These are phyloP conservation scores for Biscogniauxia sp. DNA, from an alignment of 2,329 filamentous ascomycete species.

Conservation along the genomic window DNA sequence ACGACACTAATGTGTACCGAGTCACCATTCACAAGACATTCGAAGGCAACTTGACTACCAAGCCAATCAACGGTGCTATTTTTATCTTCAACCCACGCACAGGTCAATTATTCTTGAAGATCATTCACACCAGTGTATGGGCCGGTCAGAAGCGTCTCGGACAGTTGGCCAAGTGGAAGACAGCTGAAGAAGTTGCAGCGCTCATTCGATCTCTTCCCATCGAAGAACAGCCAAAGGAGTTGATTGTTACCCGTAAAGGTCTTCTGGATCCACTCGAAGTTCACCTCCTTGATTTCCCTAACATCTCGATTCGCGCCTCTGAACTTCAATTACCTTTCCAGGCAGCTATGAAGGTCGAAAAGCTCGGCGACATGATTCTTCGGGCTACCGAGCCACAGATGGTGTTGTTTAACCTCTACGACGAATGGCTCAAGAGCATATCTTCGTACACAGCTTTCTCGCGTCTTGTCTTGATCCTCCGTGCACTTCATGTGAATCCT, in stretches of 20 bases:
- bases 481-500: constrained; percentile 93
- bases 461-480: constrained; percentile 85
- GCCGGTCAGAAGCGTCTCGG: constrained; percentile 98
- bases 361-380: constrained; percentile 97
- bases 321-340: constrained; percentile 98
- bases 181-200: constrained; percentile 97
- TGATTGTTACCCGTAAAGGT: constrained; percentile 97
- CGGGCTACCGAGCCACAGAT: constrained; percentile 98
- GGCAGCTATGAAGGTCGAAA: constrained; percentile 99
- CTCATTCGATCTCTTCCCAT: constrained; percentile 93
- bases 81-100: constrained; percentile 99
- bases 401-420: constrained; percentile 98
- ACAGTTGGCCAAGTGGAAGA: constrained; percentile 99
- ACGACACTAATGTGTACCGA: constrained; percentile 98
- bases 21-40: constrained; percentile 99
- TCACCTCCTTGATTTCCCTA: constrained; percentile 95
- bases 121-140: constrained; percentile 99
- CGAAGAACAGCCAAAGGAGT: constrained; percentile 97
- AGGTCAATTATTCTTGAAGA: constrained; percentile 96
- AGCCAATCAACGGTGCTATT: constrained; percentile 98
- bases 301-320: constrained; percentile 96
- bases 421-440: constrained; percentile 98
- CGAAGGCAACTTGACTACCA: constrained; percentile 97
- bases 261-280: constrained; percentile 95
- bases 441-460: constrained; percentile 99